Evolutionary conservation across 805 yeast genomes (phyloP).

Genomic region (Teunomyces tritomae): DNA sequence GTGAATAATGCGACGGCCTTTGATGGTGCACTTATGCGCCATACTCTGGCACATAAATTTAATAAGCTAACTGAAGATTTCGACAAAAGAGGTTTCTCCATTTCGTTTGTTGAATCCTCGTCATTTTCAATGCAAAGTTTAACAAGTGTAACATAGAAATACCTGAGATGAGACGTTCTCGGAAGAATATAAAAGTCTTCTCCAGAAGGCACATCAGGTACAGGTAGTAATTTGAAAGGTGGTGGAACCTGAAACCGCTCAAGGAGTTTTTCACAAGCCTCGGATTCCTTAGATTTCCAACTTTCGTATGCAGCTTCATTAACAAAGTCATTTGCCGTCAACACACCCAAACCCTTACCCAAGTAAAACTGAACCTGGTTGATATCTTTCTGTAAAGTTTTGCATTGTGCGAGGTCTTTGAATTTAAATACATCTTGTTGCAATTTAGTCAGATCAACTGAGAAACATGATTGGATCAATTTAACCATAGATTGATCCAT

Average conservation of each 20-base stretch:
- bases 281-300: conserved; percentile 34
- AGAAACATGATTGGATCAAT: conserved; percentile 50
- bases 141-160: conserved; percentile 39
- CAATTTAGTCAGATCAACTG: conserved; percentile 44
- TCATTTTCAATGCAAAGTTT: conserved; percentile 45
- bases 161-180: conserved; percentile 29
- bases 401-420: conserved; percentile 40
- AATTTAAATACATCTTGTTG: conserved; percentile 52
- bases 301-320: conserved; percentile 19
- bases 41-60: conserved; percentile 45
- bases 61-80: conserved; percentile 45
- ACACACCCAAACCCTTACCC: conserved; percentile 43
- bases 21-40: conserved; percentile 57
- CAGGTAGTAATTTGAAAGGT: conserved; percentile 25
- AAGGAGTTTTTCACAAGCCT: conserved; percentile 19
- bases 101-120: conserved; percentile 6
- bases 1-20: conserved; percentile 49
- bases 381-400: conserved; percentile 36
- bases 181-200: conserved; percentile 40
- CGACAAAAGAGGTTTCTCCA: conserved; percentile 27
- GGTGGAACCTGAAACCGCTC: conserved; percentile 34
- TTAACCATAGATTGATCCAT: conserved; percentile 46
- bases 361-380: conserved; percentile 31
- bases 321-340: conserved; percentile 20
- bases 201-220: conserved; percentile 33